Conservation (phyloP, 1,139 yeast genomes). For the Pichia sp. region DNA sequence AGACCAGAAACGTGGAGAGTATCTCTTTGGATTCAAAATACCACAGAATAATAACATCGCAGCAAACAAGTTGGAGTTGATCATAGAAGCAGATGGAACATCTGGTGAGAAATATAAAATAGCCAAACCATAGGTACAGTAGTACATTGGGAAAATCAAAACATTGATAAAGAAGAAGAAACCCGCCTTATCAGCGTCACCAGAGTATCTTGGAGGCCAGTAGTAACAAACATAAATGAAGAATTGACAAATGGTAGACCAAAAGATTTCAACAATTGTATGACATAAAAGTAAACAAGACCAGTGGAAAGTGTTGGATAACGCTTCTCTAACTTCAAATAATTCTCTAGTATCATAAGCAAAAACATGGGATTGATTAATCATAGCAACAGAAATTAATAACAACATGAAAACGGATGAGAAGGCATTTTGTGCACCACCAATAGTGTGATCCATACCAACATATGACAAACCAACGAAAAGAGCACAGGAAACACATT, state of each 20-base stretch:
- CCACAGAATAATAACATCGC: conserved; percentile 55
- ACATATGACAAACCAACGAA: conserved; percentile 51
- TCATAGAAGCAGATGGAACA: conserved; percentile 51
- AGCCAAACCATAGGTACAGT: conserved; percentile 45
- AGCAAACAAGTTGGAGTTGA: conserved; percentile 46
- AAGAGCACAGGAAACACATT: conserved; percentile 35
- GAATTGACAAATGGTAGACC: conserved; percentile 46
- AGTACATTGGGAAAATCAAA: conserved; percentile 49
- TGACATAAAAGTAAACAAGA: conserved; percentile 47
- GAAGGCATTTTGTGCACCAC: conserved; percentile 50
- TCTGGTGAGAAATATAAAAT: conserved; percentile 54
- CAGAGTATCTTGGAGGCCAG: conserved; percentile 48
- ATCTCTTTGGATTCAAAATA: conserved; percentile 47
- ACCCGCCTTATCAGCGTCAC: conserved; percentile 43
- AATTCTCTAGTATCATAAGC: conserved; percentile 49
- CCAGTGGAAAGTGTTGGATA: conserved; percentile 64
- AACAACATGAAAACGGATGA: conserved; percentile 42
- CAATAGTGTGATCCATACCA: conserved; percentile 40
- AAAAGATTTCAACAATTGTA: conserved; percentile 48
- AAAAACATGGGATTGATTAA: conserved; percentile 51
- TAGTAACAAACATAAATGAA: conserved; percentile 48
- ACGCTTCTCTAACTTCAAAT: conserved; percentile 56
- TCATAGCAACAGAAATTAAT: conserved; percentile 45
- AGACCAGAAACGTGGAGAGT: conserved; percentile 43
- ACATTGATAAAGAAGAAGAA: conserved; percentile 45